Conservation (phyloP, 352 stramenopile species). For the Pythium guiyangense region DNA sequence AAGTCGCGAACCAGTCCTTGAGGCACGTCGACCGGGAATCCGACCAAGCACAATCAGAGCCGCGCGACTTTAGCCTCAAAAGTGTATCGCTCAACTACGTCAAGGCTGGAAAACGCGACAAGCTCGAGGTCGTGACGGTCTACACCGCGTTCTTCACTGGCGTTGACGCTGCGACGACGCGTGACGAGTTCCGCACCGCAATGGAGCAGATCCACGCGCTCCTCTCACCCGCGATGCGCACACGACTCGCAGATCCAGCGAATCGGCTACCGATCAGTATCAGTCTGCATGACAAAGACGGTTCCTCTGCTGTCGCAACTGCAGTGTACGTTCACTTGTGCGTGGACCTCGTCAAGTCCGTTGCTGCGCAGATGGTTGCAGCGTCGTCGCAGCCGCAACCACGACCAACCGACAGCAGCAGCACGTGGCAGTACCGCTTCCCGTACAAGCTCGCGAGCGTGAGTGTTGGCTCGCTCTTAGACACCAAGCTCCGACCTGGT, state of each 20-base stretch:
- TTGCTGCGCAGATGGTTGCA: background rate
- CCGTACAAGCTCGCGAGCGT: no score
- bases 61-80: no score
- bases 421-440: background rate
- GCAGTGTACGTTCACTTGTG: background rate
- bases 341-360: background rate
- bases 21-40: no score
- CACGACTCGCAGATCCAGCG: background rate
- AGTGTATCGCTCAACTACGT: no score
- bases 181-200: background rate
- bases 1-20: no score
- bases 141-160: no score
- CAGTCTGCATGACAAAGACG: background rate
- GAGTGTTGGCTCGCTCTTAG: no score
- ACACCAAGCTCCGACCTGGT: background rate
- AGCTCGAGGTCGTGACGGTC: no score
- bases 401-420: background rate
- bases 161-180: no score
- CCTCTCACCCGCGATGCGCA: background rate
- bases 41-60: no score
- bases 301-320: background rate
- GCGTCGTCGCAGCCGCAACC: background rate
- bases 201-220: no score
- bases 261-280: background rate
- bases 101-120: no score